Evolutionary conservation across 208 protist species (phyloP).

Genomic region (Wallacemonas sp.): DNA sequence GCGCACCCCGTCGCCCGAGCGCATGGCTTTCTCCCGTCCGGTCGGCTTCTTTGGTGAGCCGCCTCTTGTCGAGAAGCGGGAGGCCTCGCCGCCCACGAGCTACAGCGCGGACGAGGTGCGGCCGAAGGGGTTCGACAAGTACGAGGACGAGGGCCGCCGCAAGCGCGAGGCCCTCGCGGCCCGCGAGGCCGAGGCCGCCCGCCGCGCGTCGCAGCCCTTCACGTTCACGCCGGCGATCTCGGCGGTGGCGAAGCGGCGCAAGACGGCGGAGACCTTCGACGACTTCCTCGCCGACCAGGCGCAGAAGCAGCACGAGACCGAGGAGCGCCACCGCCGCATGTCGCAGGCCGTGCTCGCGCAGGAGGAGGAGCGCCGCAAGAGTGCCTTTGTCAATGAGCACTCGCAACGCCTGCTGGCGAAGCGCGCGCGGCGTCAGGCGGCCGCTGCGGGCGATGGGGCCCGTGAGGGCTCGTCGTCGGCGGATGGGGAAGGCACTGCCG

Average conservation of each 20-base stretch:
- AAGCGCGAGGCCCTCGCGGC: constrained; percentile 26
- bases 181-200: constrained; percentile 3
- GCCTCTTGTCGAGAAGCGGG: neutral
- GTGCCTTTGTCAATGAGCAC: constrained; percentile 10
- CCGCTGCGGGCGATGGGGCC: neutral
- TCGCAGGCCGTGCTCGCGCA: constrained; percentile 22
- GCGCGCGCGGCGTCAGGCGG: neutral
- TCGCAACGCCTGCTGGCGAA: constrained; percentile 4
- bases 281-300: constrained; percentile 21
- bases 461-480: too few relatives aligned
- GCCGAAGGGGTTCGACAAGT: constrained; percentile 39
- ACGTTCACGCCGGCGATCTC: constrained; percentile 27
- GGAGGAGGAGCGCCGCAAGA: constrained; percentile 16
- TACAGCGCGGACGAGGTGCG: neutral
- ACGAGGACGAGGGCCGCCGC: constrained; percentile 34
- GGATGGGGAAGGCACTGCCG: too few relatives aligned
- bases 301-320: constrained; percentile 15
- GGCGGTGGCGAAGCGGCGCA: neutral
- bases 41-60: neutral
- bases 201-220: constrained; percentile 5
- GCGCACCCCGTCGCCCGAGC: neutral
- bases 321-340: constrained; percentile 23
- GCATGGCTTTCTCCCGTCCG: neutral
- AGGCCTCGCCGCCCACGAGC: neutral
- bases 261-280: constrained; percentile 9